phyloP scores from a whole-genome alignment of 2,329 filamentous ascomycete genomes.

The Colletotrichum sp. region DNA sequence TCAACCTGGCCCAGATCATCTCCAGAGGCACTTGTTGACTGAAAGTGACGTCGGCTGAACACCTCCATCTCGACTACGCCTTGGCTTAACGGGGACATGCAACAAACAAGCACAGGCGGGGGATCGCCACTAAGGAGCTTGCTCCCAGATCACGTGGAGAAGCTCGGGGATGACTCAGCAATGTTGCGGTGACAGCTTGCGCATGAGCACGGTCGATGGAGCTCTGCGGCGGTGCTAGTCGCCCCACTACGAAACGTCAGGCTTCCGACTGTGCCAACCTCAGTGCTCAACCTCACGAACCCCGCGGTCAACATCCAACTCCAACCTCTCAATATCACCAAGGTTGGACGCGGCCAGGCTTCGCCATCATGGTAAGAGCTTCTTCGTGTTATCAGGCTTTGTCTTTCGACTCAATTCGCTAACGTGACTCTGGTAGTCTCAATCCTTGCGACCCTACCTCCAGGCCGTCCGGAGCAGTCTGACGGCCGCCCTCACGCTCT shows the following conservation, averaged over 20 bases:
- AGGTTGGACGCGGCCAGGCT: slow-evolving; percentile 17
- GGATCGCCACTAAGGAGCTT: slow-evolving; percentile 3
- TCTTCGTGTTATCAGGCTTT: not conserved
- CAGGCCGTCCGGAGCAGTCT: slow-evolving; percentile 95
- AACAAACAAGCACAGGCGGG: slow-evolving; percentile 3
- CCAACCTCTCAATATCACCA: slow-evolving; percentile 5
- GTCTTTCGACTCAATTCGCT: slow-evolving; percentile 16
- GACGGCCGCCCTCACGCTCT: slow-evolving; percentile 89
- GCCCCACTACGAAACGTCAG: slow-evolving; percentile 39
- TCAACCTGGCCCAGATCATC: not conserved
- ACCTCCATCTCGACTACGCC: not conserved
- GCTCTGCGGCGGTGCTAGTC: slow-evolving; percentile 18
- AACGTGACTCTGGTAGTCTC: slow-evolving; percentile 64
- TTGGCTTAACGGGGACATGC: not conserved
- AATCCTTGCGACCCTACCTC: slow-evolving; percentile 95
- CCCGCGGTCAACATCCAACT: slow-evolving; percentile 20
- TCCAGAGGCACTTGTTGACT: not conserved
- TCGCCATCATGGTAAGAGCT: slow-evolving; percentile 16
- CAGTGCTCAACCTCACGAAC: slow-evolving; percentile 12
- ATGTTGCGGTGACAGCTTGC: slow-evolving; percentile 1
- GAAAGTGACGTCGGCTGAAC: not conserved
- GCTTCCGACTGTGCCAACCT: slow-evolving; percentile 29
- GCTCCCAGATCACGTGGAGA: not conserved
- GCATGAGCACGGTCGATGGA: not conserved
- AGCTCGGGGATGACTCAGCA: slow-evolving; percentile 5